Evolutionary conservation across 2,329 filamentous ascomycete genomes (phyloP).

Genomic region (Neopestalotiopsis rosae): DNA sequence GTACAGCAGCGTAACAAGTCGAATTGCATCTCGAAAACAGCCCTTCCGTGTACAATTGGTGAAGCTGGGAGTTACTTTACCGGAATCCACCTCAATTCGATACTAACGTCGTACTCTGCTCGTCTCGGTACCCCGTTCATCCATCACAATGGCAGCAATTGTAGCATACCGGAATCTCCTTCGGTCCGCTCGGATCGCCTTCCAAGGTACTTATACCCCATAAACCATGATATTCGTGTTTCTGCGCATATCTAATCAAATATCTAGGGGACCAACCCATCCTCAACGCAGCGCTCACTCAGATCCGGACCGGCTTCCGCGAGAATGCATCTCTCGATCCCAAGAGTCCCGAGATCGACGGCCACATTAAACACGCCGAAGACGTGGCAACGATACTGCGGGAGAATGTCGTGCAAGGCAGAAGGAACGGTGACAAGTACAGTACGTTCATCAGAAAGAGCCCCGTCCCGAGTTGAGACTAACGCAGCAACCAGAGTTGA

Average conservation of each 20-base stretch:
- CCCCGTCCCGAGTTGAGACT: slow-evolving; percentile 11
- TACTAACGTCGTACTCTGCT: too few species aligned
- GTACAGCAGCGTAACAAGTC: background rate
- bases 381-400: slow-evolving; percentile 81
- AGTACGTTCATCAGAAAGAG: slow-evolving; percentile 53
- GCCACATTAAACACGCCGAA: slow-evolving; percentile 78
- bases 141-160: slow-evolving; percentile 55
- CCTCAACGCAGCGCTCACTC: slow-evolving; percentile 71
- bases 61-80: too few species aligned
- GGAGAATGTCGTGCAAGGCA: slow-evolving; percentile 88
- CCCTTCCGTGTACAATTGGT: background rate
- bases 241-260: background rate
- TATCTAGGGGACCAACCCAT: slow-evolving; percentile 70
- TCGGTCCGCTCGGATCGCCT: slow-evolving; percentile 82
- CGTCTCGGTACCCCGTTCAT: too few species aligned
- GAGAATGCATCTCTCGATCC: slow-evolving; percentile 65
- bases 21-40: background rate
- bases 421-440: slow-evolving; percentile 58
- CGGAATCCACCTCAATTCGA: background rate
- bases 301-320: slow-evolving; percentile 78
- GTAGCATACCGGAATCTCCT: slow-evolving; percentile 80
- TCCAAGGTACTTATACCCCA: slow-evolving; percentile 66
- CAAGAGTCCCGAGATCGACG: slow-evolving; percentile 61
- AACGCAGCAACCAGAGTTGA: slow-evolving; percentile 63
- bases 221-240: slow-evolving; percentile 14